phyloP scores from a whole-genome alignment of 768 basidiomycete species.

The Asterophora parasitica region DNA sequence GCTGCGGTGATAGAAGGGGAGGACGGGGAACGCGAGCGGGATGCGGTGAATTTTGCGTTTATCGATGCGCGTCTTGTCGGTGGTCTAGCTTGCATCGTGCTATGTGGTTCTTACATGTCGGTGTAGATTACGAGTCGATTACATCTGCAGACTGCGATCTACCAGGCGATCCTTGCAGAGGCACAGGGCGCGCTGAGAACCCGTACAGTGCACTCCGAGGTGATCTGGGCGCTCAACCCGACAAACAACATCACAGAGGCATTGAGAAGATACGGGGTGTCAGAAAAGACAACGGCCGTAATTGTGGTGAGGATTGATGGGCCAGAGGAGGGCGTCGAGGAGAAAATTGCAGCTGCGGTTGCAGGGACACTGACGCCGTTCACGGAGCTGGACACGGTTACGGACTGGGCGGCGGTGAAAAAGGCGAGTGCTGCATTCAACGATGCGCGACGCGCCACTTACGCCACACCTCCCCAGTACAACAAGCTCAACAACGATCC shows the following conservation, averaged over 20 bases:
- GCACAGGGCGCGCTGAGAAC: constrained; percentile 61
- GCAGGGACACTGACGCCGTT: constrained; percentile 51
- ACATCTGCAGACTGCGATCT: constrained; percentile 81
- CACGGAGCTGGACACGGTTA: constrained; percentile 36
- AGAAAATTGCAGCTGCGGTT: constrained; percentile 54
- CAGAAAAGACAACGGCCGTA: constrained; percentile 57
- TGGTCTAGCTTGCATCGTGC: constrained; percentile 10
- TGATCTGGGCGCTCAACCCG: constrained; percentile 83
- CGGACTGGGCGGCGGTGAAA: constrained; percentile 70
- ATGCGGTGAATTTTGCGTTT: constrained; percentile 86
- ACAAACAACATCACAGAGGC: constrained; percentile 91
- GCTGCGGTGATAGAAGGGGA: constrained; percentile 59
- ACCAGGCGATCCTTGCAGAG: constrained; percentile 74
- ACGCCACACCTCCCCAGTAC: constrained; percentile 34
- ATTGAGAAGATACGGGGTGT: constrained; percentile 80
- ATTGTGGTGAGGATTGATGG: constrained; percentile 64
- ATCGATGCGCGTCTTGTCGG: constrained; percentile 80
- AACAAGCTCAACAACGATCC: constrained; percentile 64
- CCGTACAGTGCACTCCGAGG: constrained; percentile 86
- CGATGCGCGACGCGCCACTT: too few relatives aligned
- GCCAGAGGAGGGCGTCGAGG: constrained; percentile 38
- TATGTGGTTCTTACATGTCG: constrained; percentile 2
- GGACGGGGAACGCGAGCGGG: constrained; percentile 64
- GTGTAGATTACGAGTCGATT: constrained; percentile 72
- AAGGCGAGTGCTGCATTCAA: constrained; percentile 52